Evolutionary conservation across 2,329 filamentous ascomycete species (phyloP).

Genomic region (Phialophora expanda): DNA sequence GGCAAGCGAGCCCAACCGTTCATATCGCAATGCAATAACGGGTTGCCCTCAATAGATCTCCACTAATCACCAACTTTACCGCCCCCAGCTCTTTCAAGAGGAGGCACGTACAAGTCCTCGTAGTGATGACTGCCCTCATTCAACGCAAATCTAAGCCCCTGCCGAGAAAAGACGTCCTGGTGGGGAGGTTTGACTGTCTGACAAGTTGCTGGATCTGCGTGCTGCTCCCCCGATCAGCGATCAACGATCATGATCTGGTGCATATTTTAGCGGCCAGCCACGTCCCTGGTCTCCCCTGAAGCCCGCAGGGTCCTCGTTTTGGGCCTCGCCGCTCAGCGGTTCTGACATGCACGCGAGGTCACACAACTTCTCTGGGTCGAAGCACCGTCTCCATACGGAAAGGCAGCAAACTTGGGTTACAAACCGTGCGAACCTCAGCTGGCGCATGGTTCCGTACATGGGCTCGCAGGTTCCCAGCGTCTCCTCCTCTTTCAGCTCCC

Average conservation of each 20-base stretch:
- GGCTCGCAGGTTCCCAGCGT: not conserved
- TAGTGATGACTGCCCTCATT: not conserved
- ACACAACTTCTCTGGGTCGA: conserved; percentile 12
- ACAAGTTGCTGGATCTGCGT: conserved; percentile 20
- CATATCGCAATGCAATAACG: conserved; percentile 17
- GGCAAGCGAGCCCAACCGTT: conserved; percentile 21
- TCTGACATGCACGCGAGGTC: conserved; percentile 25
- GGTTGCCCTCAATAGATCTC: not conserved
- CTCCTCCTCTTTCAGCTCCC: not conserved
- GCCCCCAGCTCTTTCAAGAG: not conserved
- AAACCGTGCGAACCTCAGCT: not conserved
- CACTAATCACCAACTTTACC: not conserved
- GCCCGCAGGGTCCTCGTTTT: conserved; percentile 14
- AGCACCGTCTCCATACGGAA: not conserved
- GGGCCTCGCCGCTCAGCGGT: not conserved
- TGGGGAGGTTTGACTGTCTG: not conserved
- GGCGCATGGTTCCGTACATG: not conserved
- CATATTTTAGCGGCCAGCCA: conserved; percentile 21
- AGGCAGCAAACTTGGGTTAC: not conserved
- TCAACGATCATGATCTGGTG: conserved; percentile 28
- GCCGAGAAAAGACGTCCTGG: not conserved
- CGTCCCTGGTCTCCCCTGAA: not conserved
- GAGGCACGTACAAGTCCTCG: not conserved
- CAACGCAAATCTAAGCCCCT: not conserved
- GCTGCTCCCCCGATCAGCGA: conserved; percentile 21